Percentiles rank a stretch among this genome's conserved stretches.
phyloP scores from a whole-genome alignment of 2,329 filamentous ascomycete genomes.

The Endoconidiophora laricicola region DNA sequence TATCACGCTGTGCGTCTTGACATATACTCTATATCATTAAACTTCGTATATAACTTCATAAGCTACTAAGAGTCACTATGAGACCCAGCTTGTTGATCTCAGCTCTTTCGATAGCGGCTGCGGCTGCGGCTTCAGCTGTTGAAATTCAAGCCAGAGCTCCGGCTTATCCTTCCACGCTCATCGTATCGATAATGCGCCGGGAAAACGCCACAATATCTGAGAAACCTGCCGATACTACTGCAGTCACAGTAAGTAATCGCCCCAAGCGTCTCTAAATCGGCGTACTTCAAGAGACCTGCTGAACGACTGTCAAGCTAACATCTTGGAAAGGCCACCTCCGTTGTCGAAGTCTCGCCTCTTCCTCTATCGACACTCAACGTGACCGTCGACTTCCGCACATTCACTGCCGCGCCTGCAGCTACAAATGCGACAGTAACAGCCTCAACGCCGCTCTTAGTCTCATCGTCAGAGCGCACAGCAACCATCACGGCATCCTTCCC shows the following conservation, averaged over 20 bases:
- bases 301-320: no score
- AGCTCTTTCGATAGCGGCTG: neutral
- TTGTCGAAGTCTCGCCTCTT: slow-evolving; percentile 4
- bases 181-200: no score
- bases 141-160: no score
- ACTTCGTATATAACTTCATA: neutral
- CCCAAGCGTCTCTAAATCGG: no score
- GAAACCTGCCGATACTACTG: no score
- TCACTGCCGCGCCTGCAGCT: neutral
- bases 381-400: slow-evolving; percentile 10
- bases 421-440: neutral
- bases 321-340: neutral
- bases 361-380: slow-evolving; percentile 10
- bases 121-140: neutral
- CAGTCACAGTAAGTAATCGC: no score
- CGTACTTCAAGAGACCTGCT: no score
- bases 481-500: neutral
- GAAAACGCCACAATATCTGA: no score
- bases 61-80: neutral
- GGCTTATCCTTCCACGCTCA: no score
- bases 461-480: neutral
- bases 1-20: neutral
- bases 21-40: neutral
- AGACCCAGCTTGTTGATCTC: slow-evolving; percentile 1
- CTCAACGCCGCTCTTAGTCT: neutral